Evolutionary conservation across 202 grass and related monocot genomes (phyloP).

Genomic region (Zizania palustris): DNA sequence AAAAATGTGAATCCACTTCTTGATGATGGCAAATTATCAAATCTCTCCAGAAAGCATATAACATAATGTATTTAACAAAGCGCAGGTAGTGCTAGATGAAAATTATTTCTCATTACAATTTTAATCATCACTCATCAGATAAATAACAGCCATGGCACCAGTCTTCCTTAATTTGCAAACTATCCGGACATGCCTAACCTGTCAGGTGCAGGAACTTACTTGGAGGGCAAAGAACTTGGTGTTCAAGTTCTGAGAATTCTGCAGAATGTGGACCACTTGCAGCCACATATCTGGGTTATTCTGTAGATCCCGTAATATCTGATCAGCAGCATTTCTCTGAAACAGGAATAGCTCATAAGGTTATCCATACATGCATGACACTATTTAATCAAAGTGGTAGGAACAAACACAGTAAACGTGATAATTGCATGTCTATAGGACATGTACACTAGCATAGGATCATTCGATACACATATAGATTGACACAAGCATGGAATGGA

Average conservation of each 20-base stretch:
- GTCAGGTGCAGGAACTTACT: conserved; percentile 46
- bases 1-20: too few species aligned
- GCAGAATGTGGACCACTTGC: conserved; percentile 96
- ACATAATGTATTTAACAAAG: background rate
- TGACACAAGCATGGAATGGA: background rate
- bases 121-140: background rate
- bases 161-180: background rate
- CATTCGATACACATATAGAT: background rate
- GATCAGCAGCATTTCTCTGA: conserved; percentile 92
- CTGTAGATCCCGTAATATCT: conserved; percentile 86
- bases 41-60: background rate
- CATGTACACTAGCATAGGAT: background rate
- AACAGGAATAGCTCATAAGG: conserved; percentile 5
- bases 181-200: background rate
- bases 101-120: background rate
- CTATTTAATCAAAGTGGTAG: background rate
- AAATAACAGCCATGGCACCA: background rate
- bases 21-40: too few species aligned
- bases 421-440: background rate
- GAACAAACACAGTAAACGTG: background rate
- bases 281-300: conserved; percentile 97
- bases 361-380: background rate
- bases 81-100: background rate
- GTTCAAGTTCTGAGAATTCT: conserved; percentile 93
- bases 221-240: conserved; percentile 99